Evolutionary conservation across 2,329 filamentous ascomycete genomes (phyloP).

Genomic region (Orbilia brochopaga): DNA sequence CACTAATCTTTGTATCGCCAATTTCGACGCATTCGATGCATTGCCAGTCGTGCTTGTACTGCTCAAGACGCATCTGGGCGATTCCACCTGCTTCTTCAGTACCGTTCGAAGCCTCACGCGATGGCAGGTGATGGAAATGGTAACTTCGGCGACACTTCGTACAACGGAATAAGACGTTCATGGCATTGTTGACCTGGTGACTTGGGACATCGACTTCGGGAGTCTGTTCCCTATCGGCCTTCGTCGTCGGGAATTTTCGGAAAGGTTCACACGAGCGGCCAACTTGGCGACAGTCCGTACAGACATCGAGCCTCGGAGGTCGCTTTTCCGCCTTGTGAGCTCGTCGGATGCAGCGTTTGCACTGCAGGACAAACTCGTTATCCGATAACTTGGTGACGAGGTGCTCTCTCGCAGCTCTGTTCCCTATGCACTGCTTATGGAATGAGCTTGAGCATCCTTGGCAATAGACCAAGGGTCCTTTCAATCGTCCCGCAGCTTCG

Average conservation of each 20-base stretch:
- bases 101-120: slow-evolving; percentile 57
- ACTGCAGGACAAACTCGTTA: slow-evolving; percentile 84
- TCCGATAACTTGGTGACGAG: slow-evolving; percentile 82
- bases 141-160: slow-evolving; percentile 75
- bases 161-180: slow-evolving; percentile 84
- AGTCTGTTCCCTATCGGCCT: slow-evolving; percentile 30
- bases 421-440: slow-evolving; percentile 81
- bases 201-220: slow-evolving; percentile 62
- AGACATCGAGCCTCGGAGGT: slow-evolving; percentile 74
- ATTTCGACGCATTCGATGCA: slow-evolving; percentile 77
- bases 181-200: slow-evolving; percentile 73
- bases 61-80: slow-evolving; percentile 64
- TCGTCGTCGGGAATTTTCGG: slow-evolving; percentile 73
- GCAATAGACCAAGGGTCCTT: slow-evolving; percentile 79
- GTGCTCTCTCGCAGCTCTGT: slow-evolving; percentile 77
- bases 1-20: slow-evolving; percentile 69
- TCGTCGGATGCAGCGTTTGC: slow-evolving; percentile 77
- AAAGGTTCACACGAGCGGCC: slow-evolving; percentile 78
- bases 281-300: slow-evolving; percentile 70
- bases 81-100: slow-evolving; percentile 61
- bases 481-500: slow-evolving; percentile 63
- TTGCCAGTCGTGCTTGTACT: slow-evolving; percentile 77
- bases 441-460: slow-evolving; percentile 87
- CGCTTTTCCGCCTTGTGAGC: slow-evolving; percentile 71
- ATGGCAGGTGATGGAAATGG: slow-evolving; percentile 81